phyloP scores from a whole-genome alignment of 371 early-diverging fungal genomes.

The Mucor irregularis region DNA sequence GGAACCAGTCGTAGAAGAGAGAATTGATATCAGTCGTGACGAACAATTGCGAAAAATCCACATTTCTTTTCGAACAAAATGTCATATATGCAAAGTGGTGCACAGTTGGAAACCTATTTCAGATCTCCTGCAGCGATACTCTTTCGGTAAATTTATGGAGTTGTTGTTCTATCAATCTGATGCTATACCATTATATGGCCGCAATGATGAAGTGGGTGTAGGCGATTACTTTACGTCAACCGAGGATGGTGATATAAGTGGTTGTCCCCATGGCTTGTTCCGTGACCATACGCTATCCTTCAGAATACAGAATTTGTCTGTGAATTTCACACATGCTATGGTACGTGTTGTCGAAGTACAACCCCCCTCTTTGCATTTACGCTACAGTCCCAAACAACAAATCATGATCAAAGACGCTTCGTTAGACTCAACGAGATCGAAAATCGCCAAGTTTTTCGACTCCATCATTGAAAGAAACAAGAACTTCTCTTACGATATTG shows the following conservation, averaged over 20 bases:
- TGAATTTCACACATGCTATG: constrained; percentile 74
- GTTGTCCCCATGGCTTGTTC: constrained; percentile 83
- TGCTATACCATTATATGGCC: constrained; percentile 22
- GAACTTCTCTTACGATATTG: constrained; percentile 61
- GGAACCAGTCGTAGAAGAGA: constrained; percentile 20
- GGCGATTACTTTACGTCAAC: not conserved
- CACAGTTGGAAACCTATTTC: constrained; percentile 63
- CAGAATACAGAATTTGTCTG: constrained; percentile 67
- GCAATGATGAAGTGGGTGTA: not conserved
- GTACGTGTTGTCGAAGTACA: constrained; percentile 79
- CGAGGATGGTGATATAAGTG: constrained; percentile 8
- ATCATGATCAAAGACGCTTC: constrained; percentile 63
- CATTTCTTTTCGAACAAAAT: constrained; percentile 85
- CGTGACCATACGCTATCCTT: constrained; percentile 81
- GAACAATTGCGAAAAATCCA: constrained; percentile 24
- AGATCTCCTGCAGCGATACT: constrained; percentile 86
- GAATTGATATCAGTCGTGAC: constrained; percentile 22
- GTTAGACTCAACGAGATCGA: constrained; percentile 54
- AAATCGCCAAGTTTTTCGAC: constrained; percentile 71
- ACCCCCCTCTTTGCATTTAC: constrained; percentile 76
- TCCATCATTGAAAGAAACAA: constrained; percentile 67
- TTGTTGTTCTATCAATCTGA: constrained; percentile 77
- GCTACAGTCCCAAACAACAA: constrained; percentile 56
- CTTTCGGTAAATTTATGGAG: constrained; percentile 96
- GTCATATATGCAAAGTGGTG: constrained; percentile 61